Base-by-base conservation (phyloP, 2,329 filamentous ascomycete species). In the Alternaria sp. region DNA sequence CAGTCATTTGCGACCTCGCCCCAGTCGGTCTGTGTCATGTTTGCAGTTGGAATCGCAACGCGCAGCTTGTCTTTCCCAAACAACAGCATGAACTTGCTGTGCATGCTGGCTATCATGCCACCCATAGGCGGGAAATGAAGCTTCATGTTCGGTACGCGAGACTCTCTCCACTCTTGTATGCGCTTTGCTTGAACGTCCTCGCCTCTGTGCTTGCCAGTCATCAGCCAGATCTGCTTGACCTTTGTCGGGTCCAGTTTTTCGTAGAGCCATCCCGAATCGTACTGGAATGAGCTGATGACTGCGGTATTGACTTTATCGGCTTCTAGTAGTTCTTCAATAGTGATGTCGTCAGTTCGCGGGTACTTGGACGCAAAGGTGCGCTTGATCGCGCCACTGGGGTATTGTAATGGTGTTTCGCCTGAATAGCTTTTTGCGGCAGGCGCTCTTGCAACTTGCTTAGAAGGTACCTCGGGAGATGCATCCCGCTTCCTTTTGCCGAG, bases 31-130 rank as follows among this genome's bases (percentile, higher is more conserved):
- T 88, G 85, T 12, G 91, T 89, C 52, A 97, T 83, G 72, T 99
- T 99, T 2, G 93, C 96, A 4, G 91, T 95, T 0, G 96, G 93
- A 2, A 98, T 84, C 1, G 91, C 95, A 47, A 99, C 85, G 7
- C 96, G 88, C 15, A 97, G 80, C 76, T 93, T 89, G 1, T 81
- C 81, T 0, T 86, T 81, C 70, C 93, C 92, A 71, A 93, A 95
- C n/a, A 98, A 85, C 1, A 98, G 81, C 86, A 97, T 94, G 46
- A 98, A 84, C 77, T 99, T 98, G 53, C 93, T 97, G 79, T 98
- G 96, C 93, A 98, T 97, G 71, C 86, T 89, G 23, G 89, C 90
- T 6, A 88, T 81, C 50, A 87, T 83, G 2, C 88, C 87, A 44
- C 88, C 84, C 92, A 97, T 95, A 3, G 87, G 86, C 15, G 95